Percentiles rank a stretch among this genome's conserved stretches.
phyloP scores from a whole-genome alignment of 2,329 filamentous ascomycete genomes.

The Trichoderma gracile region DNA sequence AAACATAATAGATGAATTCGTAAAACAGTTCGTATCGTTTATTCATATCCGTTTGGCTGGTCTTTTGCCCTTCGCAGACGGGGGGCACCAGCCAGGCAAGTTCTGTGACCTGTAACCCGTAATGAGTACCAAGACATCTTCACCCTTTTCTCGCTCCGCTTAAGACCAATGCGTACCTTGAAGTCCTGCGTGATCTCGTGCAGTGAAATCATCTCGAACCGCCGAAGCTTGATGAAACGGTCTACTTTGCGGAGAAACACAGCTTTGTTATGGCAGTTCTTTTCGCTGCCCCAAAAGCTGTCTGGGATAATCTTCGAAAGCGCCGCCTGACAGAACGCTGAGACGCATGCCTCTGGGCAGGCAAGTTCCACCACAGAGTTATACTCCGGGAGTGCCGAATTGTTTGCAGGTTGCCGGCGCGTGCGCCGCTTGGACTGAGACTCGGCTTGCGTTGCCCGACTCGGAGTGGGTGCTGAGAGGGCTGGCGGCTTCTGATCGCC shows the following conservation, averaged over 20 bases:
- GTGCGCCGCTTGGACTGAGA: not conserved
- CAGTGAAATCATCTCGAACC: constrained; percentile 78
- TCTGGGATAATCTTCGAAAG: constrained; percentile 71
- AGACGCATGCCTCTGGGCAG: constrained; percentile 68
- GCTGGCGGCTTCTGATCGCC: not conserved
- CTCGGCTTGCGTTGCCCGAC: not conserved
- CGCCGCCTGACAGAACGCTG: constrained; percentile 81
- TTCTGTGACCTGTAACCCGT: constrained; percentile 55
- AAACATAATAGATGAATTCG: constrained; percentile 88
- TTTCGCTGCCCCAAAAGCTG: constrained; percentile 69
- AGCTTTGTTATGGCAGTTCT: constrained; percentile 58
- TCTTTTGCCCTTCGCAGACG: constrained; percentile 50
- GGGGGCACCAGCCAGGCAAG: constrained; percentile 73
- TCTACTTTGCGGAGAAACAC: constrained; percentile 69
- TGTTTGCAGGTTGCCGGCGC: constrained; percentile 18
- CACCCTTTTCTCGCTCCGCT: no score
- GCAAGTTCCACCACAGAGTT: constrained; percentile 65
- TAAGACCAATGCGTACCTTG: constrained; percentile 55
- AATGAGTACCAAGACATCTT: not conserved
- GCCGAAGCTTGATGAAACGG: constrained; percentile 72
- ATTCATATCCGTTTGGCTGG: constrained; percentile 67
- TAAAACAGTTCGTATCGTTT: constrained; percentile 79
- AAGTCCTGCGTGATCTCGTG: constrained; percentile 76
- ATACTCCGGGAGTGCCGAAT: constrained; percentile 24
- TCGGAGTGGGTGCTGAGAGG: not conserved